Evolutionary conservation across 2,329 filamentous ascomycete genomes (phyloP), one percentile per base, ranked within the genome.

Genomic region (Ophiostoma sp.): DNA sequence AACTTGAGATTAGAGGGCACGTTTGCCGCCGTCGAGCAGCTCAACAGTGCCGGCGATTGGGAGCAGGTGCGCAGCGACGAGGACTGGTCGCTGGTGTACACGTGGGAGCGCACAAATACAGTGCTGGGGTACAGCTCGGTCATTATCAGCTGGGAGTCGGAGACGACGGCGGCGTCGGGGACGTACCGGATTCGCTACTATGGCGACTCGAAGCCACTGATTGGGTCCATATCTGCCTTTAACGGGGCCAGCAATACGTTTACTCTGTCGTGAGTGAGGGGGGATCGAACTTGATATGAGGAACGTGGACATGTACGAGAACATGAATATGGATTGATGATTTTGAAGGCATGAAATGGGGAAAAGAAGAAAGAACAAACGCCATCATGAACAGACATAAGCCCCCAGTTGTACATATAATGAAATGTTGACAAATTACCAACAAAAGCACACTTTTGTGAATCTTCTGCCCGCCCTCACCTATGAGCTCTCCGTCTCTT

Each of bases 81-180:
- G 11, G 94, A 98, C 80, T 98, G 95, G 95, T 88, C 89, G 77
- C 82, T 97, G 28, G 86, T 94, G 19, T 97, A 91, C 79, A 87
- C 89, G 69, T 98, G 95, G 95, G 88, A 88, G 80, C 86, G 93
- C 71, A 92, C 88, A 2, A 93, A 90, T 79, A 86, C 86, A 7
- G 76, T 94, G 3, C 82, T 93, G 31, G 94, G 91, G 0, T 91
- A 91, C 48, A 97, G 93, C 78, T 88, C 93, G 79, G 94, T 93
- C 0, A 89, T 84, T 0, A 85, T 97, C 64, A 86, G 86, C 66
- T 98, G 95, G 95, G 91, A 94, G 81, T 92, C 93, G 76, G 91
- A 92, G 81, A 71, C 78, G n/a, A 83, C 85, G 70, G 85, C 85
- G 76, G 83, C 83, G 76, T 82, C 79, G 11, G 94, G 93, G 0